Base-by-base conservation (phyloP, 345 rosid genomes). In the Aquilaria yunnanensis region DNA sequence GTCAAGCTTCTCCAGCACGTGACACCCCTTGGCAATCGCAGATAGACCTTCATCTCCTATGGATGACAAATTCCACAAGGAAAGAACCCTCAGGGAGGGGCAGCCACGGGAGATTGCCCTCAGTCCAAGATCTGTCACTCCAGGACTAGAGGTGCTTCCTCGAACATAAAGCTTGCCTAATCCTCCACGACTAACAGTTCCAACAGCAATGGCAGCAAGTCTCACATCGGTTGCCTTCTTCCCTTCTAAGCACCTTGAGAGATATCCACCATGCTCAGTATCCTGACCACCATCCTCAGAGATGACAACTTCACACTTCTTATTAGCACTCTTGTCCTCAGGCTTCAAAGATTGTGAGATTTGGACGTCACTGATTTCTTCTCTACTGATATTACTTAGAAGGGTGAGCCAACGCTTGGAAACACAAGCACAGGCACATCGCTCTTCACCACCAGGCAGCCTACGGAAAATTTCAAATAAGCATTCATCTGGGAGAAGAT, bases 401-500 rank as follows among this genome's bases (percentile, higher is more conserved):
- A 94, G 85, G 0, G 64, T 41, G 75, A 94, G 99, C 97, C 97
- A 94, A 9, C 76, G 90, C 81, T 84, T 90, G 2, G 99, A 94
- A 61, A 91, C 97, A 57, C 82, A 80, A 54, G 96, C 93, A 32
- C 84, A 83, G 51, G 83, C 79, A 72, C 88, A 85, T 81, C 91
- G 83, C 79, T 87, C 99, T 66, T 78, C 76, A 2, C 87, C 79
- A 45, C 87, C 89, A 56, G 84, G 69, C 74, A 94, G 63, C 23
- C 93, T 81, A 51, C 95, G 76, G 63, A 94, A 74, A 74, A 94
- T 85, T 80, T 94, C 99, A 47, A 88, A 91, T 55, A 94, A 83
- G 66, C 99, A 94, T 74, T 94, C 99, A 43, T 94, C 96, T 0
- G 97, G 99, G 2, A 94, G 81, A 56, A 80, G 83, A 23, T 95